Percentiles rank a stretch among this genome's conserved stretches.
Evolutionary conservation across 305 asterid species (phyloP).

Genomic region (Fraxinus sp.): DNA sequence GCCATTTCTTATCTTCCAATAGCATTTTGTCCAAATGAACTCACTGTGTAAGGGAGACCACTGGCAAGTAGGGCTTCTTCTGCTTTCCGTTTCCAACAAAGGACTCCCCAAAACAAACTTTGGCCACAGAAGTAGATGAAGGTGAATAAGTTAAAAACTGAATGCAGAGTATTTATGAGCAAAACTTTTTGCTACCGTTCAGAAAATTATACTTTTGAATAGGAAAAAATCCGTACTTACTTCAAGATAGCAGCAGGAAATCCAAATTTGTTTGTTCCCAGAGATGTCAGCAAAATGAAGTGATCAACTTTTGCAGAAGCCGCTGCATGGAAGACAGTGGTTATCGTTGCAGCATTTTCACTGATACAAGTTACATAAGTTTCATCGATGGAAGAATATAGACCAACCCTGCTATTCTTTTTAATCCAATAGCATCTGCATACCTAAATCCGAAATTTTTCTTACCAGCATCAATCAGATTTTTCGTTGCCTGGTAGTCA

Average conservation of each 20-base stretch:
- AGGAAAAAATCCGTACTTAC: conserved; percentile 40
- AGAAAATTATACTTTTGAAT: background rate
- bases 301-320: conserved; percentile 65
- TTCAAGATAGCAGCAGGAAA: conserved; percentile 92
- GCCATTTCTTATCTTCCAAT: background rate
- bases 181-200: conserved; percentile 1
- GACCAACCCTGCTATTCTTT: background rate
- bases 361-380: background rate
- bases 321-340: conserved; percentile 55
- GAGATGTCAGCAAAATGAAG: conserved; percentile 82
- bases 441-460: conserved; percentile 7
- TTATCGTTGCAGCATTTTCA: conserved; percentile 4
- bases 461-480: conserved; percentile 83
- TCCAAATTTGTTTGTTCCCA: conserved; percentile 91
- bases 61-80: conserved; percentile 90
- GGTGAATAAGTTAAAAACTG: conserved; percentile 3
- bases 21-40: conserved; percentile 24
- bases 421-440: background rate
- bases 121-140: conserved; percentile 17
- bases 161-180: background rate
- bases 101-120: conserved; percentile 97
- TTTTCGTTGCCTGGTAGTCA: conserved; percentile 74
- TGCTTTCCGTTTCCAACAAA: conserved; percentile 83
- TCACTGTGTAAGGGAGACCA: conserved; percentile 83
- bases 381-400: background rate